Evolutionary conservation across 2,329 filamentous ascomycete genomes (phyloP).

Genomic region (Nakataea oryzae): DNA sequence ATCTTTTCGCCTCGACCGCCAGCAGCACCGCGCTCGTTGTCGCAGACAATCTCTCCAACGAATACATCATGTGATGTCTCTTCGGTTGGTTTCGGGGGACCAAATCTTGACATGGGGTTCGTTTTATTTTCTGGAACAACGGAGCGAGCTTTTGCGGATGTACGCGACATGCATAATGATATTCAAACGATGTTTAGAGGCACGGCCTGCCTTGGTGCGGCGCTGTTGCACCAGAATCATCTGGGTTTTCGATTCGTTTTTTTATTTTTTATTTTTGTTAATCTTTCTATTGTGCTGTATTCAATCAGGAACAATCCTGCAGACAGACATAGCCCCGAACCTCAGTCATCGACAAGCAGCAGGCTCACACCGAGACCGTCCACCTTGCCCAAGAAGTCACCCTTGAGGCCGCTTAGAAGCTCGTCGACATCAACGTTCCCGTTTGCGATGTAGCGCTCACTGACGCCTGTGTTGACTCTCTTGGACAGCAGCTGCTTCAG

Average conservation of each 20-base stretch:
- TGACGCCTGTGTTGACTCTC: conserved; percentile 79
- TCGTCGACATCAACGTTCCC: conserved; percentile 75
- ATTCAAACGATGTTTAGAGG: no score
- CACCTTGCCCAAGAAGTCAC: conserved; percentile 53
- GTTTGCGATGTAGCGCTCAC: conserved; percentile 74
- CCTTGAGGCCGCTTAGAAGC: conserved; percentile 52
- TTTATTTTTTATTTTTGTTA: neutral
- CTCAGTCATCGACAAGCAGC: neutral
- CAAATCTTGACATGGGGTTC: no score
- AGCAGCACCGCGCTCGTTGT: neutral
- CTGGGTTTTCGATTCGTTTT: no score
- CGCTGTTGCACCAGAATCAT: no score
- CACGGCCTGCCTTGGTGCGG: no score
- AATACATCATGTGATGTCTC: neutral
- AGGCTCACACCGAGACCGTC: conserved; percentile 23
- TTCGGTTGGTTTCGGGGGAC: no score
- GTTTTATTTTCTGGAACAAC: no score
- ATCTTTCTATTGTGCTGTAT: neutral
- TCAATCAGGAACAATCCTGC: neutral
- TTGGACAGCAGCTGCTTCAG: conserved; percentile 59
- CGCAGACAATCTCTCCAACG: neutral
- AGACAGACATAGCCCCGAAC: neutral
- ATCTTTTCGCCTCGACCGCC: neutral
- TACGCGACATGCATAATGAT: no score
- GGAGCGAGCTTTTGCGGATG: no score